phyloP scores from a whole-genome alignment of 2,329 filamentous ascomycete species.

The Rutstroemia sp. region DNA sequence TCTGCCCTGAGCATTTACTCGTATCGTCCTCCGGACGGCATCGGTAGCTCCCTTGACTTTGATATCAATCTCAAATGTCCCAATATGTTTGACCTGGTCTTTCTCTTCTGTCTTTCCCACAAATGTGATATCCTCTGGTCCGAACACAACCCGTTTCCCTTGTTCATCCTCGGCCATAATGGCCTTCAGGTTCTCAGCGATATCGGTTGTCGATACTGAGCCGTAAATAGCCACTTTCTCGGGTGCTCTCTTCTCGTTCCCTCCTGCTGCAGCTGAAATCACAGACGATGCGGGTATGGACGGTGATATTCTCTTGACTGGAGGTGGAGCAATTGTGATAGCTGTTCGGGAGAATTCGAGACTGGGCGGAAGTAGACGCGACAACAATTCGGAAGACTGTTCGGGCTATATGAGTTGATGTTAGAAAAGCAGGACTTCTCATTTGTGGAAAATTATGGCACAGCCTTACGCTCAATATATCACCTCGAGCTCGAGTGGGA shows the following conservation, averaged over 20 bases:
- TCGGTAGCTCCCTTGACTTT: constrained; percentile 38
- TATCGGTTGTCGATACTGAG: constrained; percentile 45
- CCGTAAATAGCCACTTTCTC: constrained; percentile 36
- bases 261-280: constrained; percentile 29
- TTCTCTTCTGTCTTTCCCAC: constrained; percentile 32
- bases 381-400: constrained; percentile 18
- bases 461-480: constrained; percentile 22
- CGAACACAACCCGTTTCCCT: constrained; percentile 40
- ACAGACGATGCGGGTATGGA: constrained; percentile 21
- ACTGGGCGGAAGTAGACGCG: constrained; percentile 20
- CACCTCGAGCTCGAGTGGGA: constrained; percentile 12
- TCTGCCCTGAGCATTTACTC: constrained; percentile 33
- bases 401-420: constrained; percentile 17
- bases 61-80: constrained; percentile 45
- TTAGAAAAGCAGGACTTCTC: constrained; percentile 10
- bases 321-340: constrained; percentile 32
- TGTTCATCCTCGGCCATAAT: constrained; percentile 43
- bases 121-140: constrained; percentile 43
- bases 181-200: constrained; percentile 40
- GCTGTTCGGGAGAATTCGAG: constrained; percentile 26
- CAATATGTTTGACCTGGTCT: constrained; percentile 44
- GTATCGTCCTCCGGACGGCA: constrained; percentile 34
- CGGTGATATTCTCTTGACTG: constrained; percentile 27
- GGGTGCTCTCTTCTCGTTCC: constrained; percentile 22
- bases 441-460: constrained; percentile 1